These are phyloP conservation scores for Oryza brachyantha DNA, from an alignment of 176 grass and related monocot genomes.

Conservation along the genomic window DNA sequence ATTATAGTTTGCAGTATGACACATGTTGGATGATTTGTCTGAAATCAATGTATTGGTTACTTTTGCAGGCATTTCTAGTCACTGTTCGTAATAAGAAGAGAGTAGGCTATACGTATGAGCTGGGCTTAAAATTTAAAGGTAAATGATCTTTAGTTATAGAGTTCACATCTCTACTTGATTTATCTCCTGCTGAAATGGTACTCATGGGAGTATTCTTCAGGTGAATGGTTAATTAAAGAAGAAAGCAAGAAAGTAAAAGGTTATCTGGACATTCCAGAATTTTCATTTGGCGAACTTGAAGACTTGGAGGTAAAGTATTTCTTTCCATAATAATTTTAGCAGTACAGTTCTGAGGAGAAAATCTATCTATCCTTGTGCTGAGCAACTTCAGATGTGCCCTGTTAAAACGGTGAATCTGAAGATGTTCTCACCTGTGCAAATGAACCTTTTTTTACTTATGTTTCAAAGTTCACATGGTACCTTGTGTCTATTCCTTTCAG, in stretches of 20 bases:
- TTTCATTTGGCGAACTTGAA: constrained; percentile 83
- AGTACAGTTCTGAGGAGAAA: background rate
- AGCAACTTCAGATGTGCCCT: background rate
- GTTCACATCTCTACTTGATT: background rate
- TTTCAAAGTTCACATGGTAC: background rate
- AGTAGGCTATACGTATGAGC: constrained; percentile 68
- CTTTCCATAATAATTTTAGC: background rate
- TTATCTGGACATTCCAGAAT: constrained; percentile 66
- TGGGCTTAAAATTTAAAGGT: constrained; percentile 74
- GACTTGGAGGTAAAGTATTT: constrained; percentile 50
- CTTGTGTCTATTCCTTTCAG: constrained; percentile 33
- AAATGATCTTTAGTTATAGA: background rate
- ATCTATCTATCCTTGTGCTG: background rate
- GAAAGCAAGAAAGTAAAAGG: constrained; percentile 62
- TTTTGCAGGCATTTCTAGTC: constrained; percentile 59
- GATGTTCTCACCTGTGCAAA: background rate
- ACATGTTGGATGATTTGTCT: background rate
- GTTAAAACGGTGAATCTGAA: background rate
- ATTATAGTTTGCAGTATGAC: background rate
- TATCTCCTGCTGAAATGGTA: background rate
- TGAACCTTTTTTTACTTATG: background rate
- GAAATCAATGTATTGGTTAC: background rate
- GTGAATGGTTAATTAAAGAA: constrained; percentile 57
- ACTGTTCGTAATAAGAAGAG: constrained; percentile 70
- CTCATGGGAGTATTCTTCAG: constrained; percentile 6